These are phyloP conservation scores for Wickerhamiella dianesei DNA, from an alignment of 805 yeast genomes.

Conservation along the genomic window DNA sequence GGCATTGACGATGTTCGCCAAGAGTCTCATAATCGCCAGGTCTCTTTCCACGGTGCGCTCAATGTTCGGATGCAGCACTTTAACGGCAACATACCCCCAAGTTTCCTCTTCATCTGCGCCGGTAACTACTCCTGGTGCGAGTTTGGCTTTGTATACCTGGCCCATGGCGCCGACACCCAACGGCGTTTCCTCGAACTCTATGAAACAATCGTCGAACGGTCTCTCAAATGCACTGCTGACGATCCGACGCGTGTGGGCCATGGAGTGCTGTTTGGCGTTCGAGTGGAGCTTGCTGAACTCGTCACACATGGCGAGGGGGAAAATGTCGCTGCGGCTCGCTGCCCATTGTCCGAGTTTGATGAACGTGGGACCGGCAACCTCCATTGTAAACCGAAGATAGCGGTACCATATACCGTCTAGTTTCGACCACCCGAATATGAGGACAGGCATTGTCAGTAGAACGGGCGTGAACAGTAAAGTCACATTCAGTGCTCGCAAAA, in stretches of 20 bases:
- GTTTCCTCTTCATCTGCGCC: conserved; percentile 11
- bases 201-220: conserved; percentile 63
- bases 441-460: conserved; percentile 47
- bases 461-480: conserved; percentile 58
- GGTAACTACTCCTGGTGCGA: conserved; percentile 25
- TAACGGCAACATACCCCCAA: conserved; percentile 57
- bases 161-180: conserved; percentile 98
- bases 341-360: conserved; percentile 93
- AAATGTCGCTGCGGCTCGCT: conserved; percentile 88
- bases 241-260: conserved; percentile 43
- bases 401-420: conserved; percentile 52
- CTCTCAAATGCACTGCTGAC: conserved; percentile 47
- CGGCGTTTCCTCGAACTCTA: conserved; percentile 60
- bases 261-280: conserved; percentile 60
- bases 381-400: conserved; percentile 51
- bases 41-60: conserved; percentile 63
- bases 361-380: conserved; percentile 81
- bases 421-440: conserved; percentile 34
- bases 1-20: conserved; percentile 54
- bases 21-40: conserved; percentile 64
- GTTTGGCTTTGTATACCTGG: conserved; percentile 72
- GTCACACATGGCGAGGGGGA: conserved; percentile 63
- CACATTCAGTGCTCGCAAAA: conserved; percentile 57
- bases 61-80: conserved; percentile 84
- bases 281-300: conserved; percentile 72